Evolutionary conservation across 768 basidiomycete species (phyloP), one percentile per base, ranked within the genome.

Genomic region (Hysterangium stoloniferum): DNA sequence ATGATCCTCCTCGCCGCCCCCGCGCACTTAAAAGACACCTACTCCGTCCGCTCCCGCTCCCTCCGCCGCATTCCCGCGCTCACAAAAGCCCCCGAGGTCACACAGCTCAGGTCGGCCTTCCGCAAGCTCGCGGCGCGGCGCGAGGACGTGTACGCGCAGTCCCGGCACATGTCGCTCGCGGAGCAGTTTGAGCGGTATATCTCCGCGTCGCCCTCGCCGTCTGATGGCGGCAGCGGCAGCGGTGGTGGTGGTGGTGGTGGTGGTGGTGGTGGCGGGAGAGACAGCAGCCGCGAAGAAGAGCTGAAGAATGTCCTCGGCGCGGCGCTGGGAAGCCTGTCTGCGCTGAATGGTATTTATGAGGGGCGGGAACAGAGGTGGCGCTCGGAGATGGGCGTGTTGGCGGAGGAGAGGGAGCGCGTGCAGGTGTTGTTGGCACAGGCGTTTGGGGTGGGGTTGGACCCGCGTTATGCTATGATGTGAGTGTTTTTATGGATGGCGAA

Each of bases 1-100:
- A 74, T 90, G 69, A 65, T 89, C 22, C 66, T 90, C 0, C 67
- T 90, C 22, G 86, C 86, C 4, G 76, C 86, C 0, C 87, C 86
- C 0, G 79, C 85, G 2, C 86, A 89, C 59, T 72, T 80, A 11
- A 79, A 76, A 13, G 84, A 82, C 57, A 60, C 85, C 5, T 3
- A 62, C 86, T 22, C 77, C 75, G 2, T 88, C 85, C 22, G 49
- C 22, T 51, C 49, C 6, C 79, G 87, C 6, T 75, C 82, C 0
- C 74, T 89, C 42, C 79, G 84, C 19, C 75, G 85, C 24, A 34
- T 38, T 6, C 32, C 34, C 22, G 35, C 49, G 4, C 25, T 32
- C 12, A 20, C 40, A 29, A 34, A 28, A 11, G 17, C 31, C 12
- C 61, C 73, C 4, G 70, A 73, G 4, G 71, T 86, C 66, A 58